Conservation (phyloP, 768 basidiomycete genomes). For the Exidia glandulosa region DNA sequence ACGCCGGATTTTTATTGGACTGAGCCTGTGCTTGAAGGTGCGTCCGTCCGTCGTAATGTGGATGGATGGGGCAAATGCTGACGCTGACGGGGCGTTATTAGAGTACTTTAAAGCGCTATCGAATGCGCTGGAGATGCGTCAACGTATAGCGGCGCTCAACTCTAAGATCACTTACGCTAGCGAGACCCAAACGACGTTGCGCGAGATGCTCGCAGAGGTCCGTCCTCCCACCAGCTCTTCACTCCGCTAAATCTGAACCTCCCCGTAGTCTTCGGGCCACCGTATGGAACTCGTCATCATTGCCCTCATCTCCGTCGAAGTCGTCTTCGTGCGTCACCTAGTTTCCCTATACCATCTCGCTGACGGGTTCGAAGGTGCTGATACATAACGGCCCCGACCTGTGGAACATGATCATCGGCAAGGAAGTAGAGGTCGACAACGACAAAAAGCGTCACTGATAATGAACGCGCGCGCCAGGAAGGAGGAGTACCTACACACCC, state of each 20-base stretch:
- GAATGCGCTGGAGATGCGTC: constrained; percentile 75
- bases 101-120: constrained; percentile 79
- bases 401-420: constrained; percentile 10
- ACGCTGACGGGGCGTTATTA: constrained; percentile 16
- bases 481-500: too few relatives aligned
- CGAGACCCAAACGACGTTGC: constrained; percentile 80
- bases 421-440: too few relatives aligned
- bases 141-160: constrained; percentile 71
- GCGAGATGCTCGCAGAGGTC: constrained; percentile 84
- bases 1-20: constrained; percentile 92
- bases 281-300: constrained; percentile 96
- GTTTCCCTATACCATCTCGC: not conserved
- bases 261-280: constrained; percentile 64
- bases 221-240: not conserved
- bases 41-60: constrained; percentile 12
- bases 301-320: constrained; percentile 85
- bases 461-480: too few relatives aligned
- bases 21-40: constrained; percentile 84
- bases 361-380: constrained; percentile 9
- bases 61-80: not conserved
- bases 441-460: too few relatives aligned
- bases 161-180: constrained; percentile 89
- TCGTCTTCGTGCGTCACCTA: constrained; percentile 55
- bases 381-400: constrained; percentile 24
- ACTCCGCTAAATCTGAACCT: constrained; percentile 1